Base-by-base conservation (phyloP, 441 rosid genomes). In the Adansonia rubrostipa region DNA sequence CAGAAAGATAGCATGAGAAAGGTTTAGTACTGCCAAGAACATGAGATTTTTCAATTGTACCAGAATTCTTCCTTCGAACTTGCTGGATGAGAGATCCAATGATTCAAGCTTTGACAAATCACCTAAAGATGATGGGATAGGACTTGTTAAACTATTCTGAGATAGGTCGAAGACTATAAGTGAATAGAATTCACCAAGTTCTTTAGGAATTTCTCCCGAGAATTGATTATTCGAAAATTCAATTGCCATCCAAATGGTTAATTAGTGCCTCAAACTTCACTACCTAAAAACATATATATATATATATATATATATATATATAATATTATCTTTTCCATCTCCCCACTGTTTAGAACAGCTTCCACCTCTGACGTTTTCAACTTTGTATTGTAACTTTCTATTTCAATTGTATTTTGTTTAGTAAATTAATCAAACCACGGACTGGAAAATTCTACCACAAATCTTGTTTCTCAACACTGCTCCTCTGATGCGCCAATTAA, bases 121-220 rank as follows among this genome's bases (percentile, higher is more conserved):
- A 3, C 76, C 80, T 6, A 81, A 20, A 2, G 74, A 83, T 15
- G 74, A 24, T 40, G 85, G 83, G 10, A 85, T 81, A 5, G 8
- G 51, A 0, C 86, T 82, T 0, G 20, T 13, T 0, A 83, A 50
- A n/a, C 42, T 57, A 7, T 80, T 85, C 11, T 57, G 83, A 8
- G 88, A 85, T 14, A 85, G 36, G 56, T 81, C 83, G 0, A 85
- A 82, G 13, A 58, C 62, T 4, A 9, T 0, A 1, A 85, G 82
- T 4, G 2, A 50, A 4, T 71, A 33, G n/a, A 71, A 62, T 10
- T 40, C 48, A 6, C 71, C 71, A 0, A 83, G 15, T n/a, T 2
- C 14, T 9, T 77, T 62, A 0, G 83, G 82, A 36, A 85, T 79
- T 44, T 71, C 63, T 45, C 88, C 88, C 9, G 10, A 2, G 51